Percentiles rank a stretch among this genome's conserved stretches.
Conservation (phyloP, 495 filamentous ascomycete genomes). For the Tirmania nivea region DNA sequence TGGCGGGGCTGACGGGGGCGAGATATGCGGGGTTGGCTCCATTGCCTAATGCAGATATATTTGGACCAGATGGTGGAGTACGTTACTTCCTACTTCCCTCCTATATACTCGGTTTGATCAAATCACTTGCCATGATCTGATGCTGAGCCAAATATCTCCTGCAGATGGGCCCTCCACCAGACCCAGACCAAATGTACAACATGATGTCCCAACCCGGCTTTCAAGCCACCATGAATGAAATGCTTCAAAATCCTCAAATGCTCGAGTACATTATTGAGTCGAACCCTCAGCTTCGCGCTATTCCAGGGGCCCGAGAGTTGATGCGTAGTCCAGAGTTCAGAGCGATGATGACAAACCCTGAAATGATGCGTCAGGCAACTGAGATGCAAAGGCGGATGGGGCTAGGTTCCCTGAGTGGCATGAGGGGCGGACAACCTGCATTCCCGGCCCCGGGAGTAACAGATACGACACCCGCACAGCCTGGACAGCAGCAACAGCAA, state of each 20-base stretch:
- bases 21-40: conserved; percentile 82
- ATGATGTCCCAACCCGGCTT: conserved; percentile 78
- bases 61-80: conserved; percentile 93
- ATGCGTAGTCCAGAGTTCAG: conserved; percentile 70
- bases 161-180: conserved; percentile 79
- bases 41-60: conserved; percentile 69
- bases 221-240: conserved; percentile 69
- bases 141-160: neutral
- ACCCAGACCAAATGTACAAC: conserved; percentile 52
- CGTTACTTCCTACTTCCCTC: conserved; percentile 23
- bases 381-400: conserved; percentile 49
- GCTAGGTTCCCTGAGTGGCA: conserved; percentile 28
- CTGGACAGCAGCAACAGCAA: conserved; percentile 11
- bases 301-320: conserved; percentile 62
- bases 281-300: conserved; percentile 69
- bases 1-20: conserved; percentile 80
- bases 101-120: neutral
- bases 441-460: conserved; percentile 84
- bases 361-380: conserved; percentile 53
- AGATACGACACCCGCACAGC: conserved; percentile 34
- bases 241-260: conserved; percentile 76
- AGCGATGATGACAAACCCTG: conserved; percentile 88
- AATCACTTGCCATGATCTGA: neutral
- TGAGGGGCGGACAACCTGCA: conserved; percentile 24
- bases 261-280: conserved; percentile 79